phyloP scores from a whole-genome alignment of 192 early-diverging fungal species.

The Backusella morwellensis region DNA sequence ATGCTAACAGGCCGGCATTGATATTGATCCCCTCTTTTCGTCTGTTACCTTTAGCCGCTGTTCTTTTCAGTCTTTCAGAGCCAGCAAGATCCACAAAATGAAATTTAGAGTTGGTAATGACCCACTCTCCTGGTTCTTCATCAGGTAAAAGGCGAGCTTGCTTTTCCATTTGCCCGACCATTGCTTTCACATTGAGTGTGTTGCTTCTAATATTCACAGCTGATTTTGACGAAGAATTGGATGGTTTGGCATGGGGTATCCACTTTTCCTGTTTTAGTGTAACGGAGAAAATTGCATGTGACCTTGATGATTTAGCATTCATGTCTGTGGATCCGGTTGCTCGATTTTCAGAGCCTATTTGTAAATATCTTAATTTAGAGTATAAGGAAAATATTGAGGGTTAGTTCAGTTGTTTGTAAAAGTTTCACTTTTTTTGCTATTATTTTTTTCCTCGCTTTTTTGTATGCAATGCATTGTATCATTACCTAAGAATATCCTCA shows the following conservation, averaged over 20 bases:
- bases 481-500: conserved; percentile 68
- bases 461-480: conserved; percentile 2
- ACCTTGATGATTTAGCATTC: conserved; percentile 92
- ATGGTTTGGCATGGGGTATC: conserved; percentile 13
- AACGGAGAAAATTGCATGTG: conserved; percentile 96
- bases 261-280: conserved; percentile 76
- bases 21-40: conserved; percentile 96
- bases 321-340: conserved; percentile 94
- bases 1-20: conserved; percentile 91
- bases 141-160: not conserved
- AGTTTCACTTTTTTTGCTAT: not conserved
- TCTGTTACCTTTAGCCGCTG: conserved; percentile 88
- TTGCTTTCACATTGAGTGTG: conserved; percentile 24
- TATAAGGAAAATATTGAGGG: not conserved
- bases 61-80: conserved; percentile 91
- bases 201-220: not conserved
- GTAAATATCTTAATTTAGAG: conserved; percentile 42
- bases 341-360: conserved; percentile 69
- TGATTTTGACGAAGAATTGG: not conserved
- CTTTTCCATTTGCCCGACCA: conserved; percentile 30
- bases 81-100: conserved; percentile 99
- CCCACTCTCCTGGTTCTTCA: conserved; percentile 47
- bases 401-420: not conserved
- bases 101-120: conserved; percentile 80
- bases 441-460: not conserved